Evolutionary conservation across 2,329 filamentous ascomycete species (phyloP).

Genomic region (Exophiala sp.): DNA sequence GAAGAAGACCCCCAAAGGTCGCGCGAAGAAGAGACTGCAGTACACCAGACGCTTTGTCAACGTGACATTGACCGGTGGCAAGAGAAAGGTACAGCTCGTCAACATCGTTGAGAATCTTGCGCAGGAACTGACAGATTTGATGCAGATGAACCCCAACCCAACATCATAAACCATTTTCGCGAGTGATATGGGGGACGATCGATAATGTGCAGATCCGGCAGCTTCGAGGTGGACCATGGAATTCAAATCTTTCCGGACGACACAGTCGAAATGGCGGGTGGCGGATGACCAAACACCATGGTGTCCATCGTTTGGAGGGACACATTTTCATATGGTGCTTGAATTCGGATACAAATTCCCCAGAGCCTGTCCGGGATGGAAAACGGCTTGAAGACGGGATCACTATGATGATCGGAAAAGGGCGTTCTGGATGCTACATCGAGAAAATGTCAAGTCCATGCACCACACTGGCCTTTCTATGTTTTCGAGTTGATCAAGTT

Average conservation of each 20-base stretch:
- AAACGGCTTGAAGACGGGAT: conserved; percentile 22
- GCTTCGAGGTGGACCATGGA: background rate
- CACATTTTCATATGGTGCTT: conserved; percentile 7
- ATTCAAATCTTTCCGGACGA: background rate
- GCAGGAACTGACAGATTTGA: background rate
- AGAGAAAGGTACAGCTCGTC: conserved; percentile 75
- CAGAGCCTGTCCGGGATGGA: conserved; percentile 9
- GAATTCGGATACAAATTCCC: conserved; percentile 10
- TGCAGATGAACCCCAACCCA: conserved; percentile 27
- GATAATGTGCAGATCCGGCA: conserved; percentile 1
- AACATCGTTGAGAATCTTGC: background rate
- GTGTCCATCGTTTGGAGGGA: background rate
- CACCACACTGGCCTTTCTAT: background rate
- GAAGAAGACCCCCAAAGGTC: conserved; percentile 93
- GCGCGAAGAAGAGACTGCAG: conserved; percentile 91
- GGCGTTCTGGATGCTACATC: conserved; percentile 18
- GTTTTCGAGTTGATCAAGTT: background rate
- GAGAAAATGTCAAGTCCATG: conserved; percentile 5
- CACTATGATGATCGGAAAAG: conserved; percentile 11
- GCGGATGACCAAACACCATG: background rate
- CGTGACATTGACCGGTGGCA: conserved; percentile 93
- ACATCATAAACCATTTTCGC: conserved; percentile 17
- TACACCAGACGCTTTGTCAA: conserved; percentile 99
- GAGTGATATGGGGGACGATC: background rate
- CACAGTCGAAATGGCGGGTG: background rate